phyloP scores from a whole-genome alignment of 2,329 filamentous ascomycete species.

The Fusarium hainanense region DNA sequence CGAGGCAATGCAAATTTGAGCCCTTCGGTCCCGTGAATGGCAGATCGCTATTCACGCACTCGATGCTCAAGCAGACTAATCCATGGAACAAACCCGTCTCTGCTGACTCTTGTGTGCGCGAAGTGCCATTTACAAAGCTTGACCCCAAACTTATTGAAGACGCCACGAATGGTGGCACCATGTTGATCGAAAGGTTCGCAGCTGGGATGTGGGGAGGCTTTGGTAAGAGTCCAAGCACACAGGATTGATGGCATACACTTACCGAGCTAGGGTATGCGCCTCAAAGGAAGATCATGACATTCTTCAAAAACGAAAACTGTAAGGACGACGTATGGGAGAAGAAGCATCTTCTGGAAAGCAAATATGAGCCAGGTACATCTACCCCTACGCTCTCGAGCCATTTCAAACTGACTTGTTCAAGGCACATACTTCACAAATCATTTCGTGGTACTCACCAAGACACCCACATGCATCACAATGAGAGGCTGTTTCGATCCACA shows the following conservation, averaged over 20 bases:
- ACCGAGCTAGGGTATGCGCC: slow-evolving; percentile 10
- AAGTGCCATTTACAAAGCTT: slow-evolving; percentile 15
- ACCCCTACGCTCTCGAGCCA: fast-evolving
- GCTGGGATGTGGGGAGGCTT: slow-evolving; percentile 40
- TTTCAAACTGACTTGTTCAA: not conserved
- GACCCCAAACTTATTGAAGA: slow-evolving; percentile 20
- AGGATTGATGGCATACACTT: fast-evolving
- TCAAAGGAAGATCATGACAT: slow-evolving; percentile 27
- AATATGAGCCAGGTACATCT: slow-evolving; percentile 34
- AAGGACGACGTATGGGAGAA: slow-evolving; percentile 34
- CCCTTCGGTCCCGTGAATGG: slow-evolving; percentile 24
- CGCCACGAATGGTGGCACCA: slow-evolving; percentile 26
- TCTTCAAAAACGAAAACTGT: slow-evolving; percentile 15
- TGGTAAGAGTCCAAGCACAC: not conserved
- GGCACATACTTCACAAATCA: slow-evolving; percentile 39
- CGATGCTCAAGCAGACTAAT: slow-evolving; percentile 29
- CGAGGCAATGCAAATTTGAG: slow-evolving; percentile 38
- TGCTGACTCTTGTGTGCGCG: slow-evolving; percentile 35
- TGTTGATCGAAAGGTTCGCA: slow-evolving; percentile 28
- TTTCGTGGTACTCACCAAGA: slow-evolving; percentile 27
- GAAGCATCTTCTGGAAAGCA: slow-evolving; percentile 24
- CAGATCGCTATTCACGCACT: slow-evolving; percentile 19
- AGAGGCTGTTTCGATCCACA: slow-evolving; percentile 30
- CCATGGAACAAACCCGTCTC: slow-evolving; percentile 37
- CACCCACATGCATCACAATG: slow-evolving; percentile 20